Percentiles rank a stretch among this genome's conserved stretches.
Conservation (phyloP, 257 asterid species). For the Linaria vulgaris region DNA sequence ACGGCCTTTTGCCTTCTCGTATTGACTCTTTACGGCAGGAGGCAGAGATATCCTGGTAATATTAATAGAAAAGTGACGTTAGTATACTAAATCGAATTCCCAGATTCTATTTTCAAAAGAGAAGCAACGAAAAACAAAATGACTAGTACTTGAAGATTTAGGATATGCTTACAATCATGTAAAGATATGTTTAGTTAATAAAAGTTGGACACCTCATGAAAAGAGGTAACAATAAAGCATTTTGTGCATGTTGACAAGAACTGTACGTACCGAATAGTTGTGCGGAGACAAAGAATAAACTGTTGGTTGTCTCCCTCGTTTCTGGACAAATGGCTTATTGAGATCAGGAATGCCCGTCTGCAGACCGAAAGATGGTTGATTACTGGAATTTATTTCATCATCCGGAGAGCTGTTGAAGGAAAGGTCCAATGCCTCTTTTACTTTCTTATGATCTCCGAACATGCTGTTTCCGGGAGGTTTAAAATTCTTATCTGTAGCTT, state of each 20-base stretch:
- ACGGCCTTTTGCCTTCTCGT: slow-evolving; percentile 32
- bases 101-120: not conserved
- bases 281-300: slow-evolving; percentile 27
- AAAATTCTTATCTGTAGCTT: slow-evolving; percentile 23
- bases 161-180: not conserved
- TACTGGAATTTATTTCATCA: slow-evolving; percentile 28
- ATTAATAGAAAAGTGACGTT: slow-evolving; percentile 4
- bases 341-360: slow-evolving; percentile 49
- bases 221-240: slow-evolving; percentile 9
- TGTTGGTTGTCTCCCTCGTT: slow-evolving; percentile 28
- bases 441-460: slow-evolving; percentile 31
- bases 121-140: not conserved
- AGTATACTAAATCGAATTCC: slow-evolving; percentile 5
- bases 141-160: too few relatives aligned
- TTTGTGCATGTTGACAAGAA: slow-evolving; percentile 12
- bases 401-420: slow-evolving; percentile 48
- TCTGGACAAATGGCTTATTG: slow-evolving; percentile 33
- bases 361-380: slow-evolving; percentile 24
- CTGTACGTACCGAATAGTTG: slow-evolving; percentile 29
- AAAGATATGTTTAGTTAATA: not conserved
- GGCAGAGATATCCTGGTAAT: slow-evolving; percentile 38
- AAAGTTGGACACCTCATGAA: slow-evolving; percentile 1
- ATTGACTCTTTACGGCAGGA: slow-evolving; percentile 26
- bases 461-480: slow-evolving; percentile 31
- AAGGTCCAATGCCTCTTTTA: slow-evolving; percentile 50